A percentile compares a stretch with the other conserved stretches of the same genome.
phyloP scores from a whole-genome alignment of 768 basidiomycete species.

The Tubosaeta sp. region DNA sequence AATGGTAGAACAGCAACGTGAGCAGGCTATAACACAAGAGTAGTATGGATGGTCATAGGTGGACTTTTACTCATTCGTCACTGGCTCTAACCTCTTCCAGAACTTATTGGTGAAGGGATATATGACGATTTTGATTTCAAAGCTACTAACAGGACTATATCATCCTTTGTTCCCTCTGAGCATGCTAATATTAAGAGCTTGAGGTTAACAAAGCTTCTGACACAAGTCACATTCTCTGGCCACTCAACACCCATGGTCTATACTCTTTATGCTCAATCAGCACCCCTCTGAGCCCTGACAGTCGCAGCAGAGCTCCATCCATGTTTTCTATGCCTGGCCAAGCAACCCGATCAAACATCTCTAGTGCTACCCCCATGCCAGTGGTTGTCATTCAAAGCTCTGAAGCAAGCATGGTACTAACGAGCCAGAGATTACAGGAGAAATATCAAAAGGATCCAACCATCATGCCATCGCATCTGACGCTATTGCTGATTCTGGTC shows the following conservation, averaged over 20 bases:
- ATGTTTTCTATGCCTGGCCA: constrained; percentile 5
- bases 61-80: not conserved
- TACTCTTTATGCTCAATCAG: constrained; percentile 53
- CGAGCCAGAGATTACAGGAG: constrained; percentile 1
- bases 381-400: not conserved
- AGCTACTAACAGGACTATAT: constrained; percentile 58
- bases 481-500: not conserved
- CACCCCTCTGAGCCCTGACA: constrained; percentile 53
- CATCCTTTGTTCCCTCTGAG: constrained; percentile 36
- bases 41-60: too few species aligned
- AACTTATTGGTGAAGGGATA: constrained; percentile 90
- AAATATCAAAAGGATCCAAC: not conserved
- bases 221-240: constrained; percentile 32
- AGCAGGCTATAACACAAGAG: too few species aligned
- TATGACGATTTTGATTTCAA: constrained; percentile 87
- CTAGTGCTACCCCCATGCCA: not conserved
- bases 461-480: not conserved
- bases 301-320: constrained; percentile 6
- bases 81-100: constrained; percentile 34
- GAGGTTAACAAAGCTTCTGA: constrained; percentile 8
- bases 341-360: not conserved
- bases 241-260: constrained; percentile 43
- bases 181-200: constrained; percentile 31
- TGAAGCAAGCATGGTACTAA: not conserved
- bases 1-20: too few species aligned